phyloP scores from a whole-genome alignment of 108 stramenopile species.

The Conticribra guillardii region DNA sequence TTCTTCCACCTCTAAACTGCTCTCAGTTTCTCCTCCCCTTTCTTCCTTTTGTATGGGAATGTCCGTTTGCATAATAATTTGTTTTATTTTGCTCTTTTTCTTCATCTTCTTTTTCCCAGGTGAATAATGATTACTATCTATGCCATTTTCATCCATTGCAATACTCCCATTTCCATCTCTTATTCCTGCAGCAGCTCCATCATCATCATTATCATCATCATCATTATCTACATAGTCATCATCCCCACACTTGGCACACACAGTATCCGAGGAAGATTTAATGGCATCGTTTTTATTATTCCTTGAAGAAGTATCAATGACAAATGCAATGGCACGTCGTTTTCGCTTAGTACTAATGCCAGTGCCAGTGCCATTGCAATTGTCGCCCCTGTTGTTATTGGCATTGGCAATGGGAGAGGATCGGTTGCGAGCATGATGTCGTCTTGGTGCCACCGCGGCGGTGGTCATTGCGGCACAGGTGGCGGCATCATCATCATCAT shows the following conservation, averaged over 20 bases:
- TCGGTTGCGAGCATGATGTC: not conserved
- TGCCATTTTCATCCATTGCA: no score
- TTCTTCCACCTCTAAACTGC: not conserved
- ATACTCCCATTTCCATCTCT: no score
- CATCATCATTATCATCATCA: no score
- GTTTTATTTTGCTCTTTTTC: no score
- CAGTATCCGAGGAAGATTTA: not conserved
- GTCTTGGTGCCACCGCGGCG: constrained; percentile 30
- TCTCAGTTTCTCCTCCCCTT: not conserved
- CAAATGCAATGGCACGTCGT: constrained; percentile 15
- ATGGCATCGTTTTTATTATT: no score
- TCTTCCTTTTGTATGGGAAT: no score
- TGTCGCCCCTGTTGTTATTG: no score
- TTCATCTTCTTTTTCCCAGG: no score
- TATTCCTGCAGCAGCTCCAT: no score
- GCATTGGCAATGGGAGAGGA: not conserved
- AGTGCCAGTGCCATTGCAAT: no score
- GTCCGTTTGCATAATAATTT: no score
- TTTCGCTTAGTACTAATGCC: constrained; percentile 7
- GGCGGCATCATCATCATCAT: constrained; percentile 22
- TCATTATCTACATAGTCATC: not conserved
- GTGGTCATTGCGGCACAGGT: constrained; percentile 41
- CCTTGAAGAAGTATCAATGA: not conserved
- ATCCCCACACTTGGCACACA: not conserved
- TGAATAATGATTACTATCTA: no score